These are phyloP conservation scores for Didymella sp. DNA, from an alignment of 2,329 filamentous ascomycete species.

Conservation along the genomic window DNA sequence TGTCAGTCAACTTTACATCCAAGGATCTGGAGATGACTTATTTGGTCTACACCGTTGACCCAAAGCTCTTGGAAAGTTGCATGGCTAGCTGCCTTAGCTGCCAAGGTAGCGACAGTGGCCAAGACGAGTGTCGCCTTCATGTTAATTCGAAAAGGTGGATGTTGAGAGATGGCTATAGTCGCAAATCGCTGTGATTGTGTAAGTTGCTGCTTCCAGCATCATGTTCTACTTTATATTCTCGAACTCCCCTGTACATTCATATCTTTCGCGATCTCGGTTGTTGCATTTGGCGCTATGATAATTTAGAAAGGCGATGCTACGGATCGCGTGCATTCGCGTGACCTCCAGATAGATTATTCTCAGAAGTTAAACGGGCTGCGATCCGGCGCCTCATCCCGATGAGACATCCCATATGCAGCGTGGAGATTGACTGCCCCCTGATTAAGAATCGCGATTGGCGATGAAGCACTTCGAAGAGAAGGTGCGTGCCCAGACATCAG, in stretches of 20 bases:
- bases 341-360: constrained; percentile 6
- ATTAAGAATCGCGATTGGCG: neutral
- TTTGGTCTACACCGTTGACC: constrained; percentile 42
- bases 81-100: constrained; percentile 27
- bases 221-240: constrained; percentile 5
- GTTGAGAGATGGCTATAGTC: neutral
- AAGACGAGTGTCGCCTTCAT: constrained; percentile 28
- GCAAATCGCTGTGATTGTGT: neutral
- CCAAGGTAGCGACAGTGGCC: constrained; percentile 24
- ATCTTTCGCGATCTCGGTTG: no score
- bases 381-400: neutral
- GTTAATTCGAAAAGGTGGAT: neutral
- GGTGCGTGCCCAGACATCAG: neutral
- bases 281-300: neutral
- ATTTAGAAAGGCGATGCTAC: neutral
- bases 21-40: constrained; percentile 14
- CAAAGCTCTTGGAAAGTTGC: constrained; percentile 45
- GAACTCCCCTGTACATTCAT: neutral
- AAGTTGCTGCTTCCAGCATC: neutral
- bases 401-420: neutral
- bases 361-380: neutral
- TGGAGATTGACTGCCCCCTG: neutral
- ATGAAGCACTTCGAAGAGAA: no score
- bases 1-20: neutral
- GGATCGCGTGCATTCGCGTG: constrained; percentile 4